A percentile compares a stretch with the other conserved stretches of the same genome.
phyloP scores from a whole-genome alignment of 192 early-diverging fungal species.

The Ambispora gerdemannii region DNA sequence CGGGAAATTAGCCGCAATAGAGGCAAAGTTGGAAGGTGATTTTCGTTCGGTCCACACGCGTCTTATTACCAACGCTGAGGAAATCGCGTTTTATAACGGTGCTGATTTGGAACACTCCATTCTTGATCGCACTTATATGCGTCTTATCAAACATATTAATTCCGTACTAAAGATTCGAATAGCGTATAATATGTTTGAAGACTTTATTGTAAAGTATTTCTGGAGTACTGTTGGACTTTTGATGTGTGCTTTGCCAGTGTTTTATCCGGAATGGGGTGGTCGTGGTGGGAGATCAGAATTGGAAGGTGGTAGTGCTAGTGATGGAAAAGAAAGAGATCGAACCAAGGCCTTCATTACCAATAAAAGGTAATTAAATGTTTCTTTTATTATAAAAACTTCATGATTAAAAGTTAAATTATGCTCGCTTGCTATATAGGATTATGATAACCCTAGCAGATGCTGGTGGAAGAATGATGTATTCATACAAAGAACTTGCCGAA shows the following conservation, averaged over 20 bases:
- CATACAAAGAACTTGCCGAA: slow-evolving; percentile 90
- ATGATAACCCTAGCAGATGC: slow-evolving; percentile 90
- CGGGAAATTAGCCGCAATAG: slow-evolving; percentile 87
- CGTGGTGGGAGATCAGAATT: slow-evolving; percentile 43
- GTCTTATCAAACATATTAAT: slow-evolving; percentile 83
- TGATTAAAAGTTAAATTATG: slow-evolving; percentile 35
- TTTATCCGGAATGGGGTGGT: slow-evolving; percentile 62
- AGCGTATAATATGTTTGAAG: slow-evolving; percentile 89
- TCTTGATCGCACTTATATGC: slow-evolving; percentile 70
- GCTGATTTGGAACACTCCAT: slow-evolving; percentile 82
- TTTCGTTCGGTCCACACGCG: slow-evolving; percentile 91
- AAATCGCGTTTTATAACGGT: slow-evolving; percentile 92
- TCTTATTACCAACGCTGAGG: slow-evolving; percentile 95
- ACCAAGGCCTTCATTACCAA: slow-evolving; percentile 90
- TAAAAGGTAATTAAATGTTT: slow-evolving; percentile 53
- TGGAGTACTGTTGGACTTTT: slow-evolving; percentile 91
- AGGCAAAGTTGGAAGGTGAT: slow-evolving; percentile 90
- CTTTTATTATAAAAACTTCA: slow-evolving; percentile 1
- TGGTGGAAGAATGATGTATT: slow-evolving; percentile 95
- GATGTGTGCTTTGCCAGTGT: slow-evolving; percentile 84
- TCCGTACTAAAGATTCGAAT: slow-evolving; percentile 82
- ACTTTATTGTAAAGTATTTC: slow-evolving; percentile 95
- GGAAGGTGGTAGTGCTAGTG: background rate
- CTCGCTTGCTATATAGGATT: slow-evolving; percentile 64
- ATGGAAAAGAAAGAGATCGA: slow-evolving; percentile 43